Evolutionary conservation across 768 basidiomycete species (phyloP).

Genomic region (Pleurotus citrinopileatus): DNA sequence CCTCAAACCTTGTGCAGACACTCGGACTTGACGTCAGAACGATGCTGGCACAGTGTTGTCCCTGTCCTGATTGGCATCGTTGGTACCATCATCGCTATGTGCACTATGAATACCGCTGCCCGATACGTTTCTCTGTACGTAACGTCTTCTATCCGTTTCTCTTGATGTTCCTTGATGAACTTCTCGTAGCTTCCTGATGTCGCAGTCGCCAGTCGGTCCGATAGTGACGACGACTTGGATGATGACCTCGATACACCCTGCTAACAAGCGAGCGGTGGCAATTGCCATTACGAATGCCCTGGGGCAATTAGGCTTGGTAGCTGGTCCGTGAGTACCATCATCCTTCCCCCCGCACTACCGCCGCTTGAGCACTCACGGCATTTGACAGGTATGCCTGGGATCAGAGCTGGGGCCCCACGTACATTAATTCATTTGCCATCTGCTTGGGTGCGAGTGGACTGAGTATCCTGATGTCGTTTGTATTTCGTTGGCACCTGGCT

Average conservation of each 20-base stretch:
- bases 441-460: slow-evolving; percentile 10
- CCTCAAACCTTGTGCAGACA: background rate
- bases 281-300: slow-evolving; percentile 3
- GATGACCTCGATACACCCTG: slow-evolving; percentile 4
- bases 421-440: slow-evolving; percentile 11
- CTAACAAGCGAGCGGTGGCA: slow-evolving; percentile 9
- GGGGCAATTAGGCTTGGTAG: slow-evolving; percentile 5
- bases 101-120: slow-evolving; percentile 9
- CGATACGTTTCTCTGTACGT: slow-evolving; percentile 10
- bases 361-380: slow-evolving; percentile 3
- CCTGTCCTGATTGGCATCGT: slow-evolving; percentile 4
- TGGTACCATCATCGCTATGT: slow-evolving; percentile 5
- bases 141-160: background rate
- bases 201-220: slow-evolving; percentile 3
- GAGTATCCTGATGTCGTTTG: slow-evolving; percentile 11
- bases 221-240: slow-evolving; percentile 3
- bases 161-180: background rate
- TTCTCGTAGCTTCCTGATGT: slow-evolving; percentile 3
- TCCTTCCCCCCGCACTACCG: background rate
- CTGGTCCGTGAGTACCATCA: slow-evolving; percentile 8
- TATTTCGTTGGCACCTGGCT: slow-evolving; percentile 10
- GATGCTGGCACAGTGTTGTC: slow-evolving; percentile 6
- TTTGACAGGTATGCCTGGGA: slow-evolving; percentile 7
- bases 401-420: slow-evolving; percentile 5
- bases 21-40: slow-evolving; percentile 5